Percentiles rank a stretch among this genome's conserved stretches.
phyloP scores from a whole-genome alignment of 2,329 filamentous ascomycete species.

The Ceratocystis lukuohia region DNA sequence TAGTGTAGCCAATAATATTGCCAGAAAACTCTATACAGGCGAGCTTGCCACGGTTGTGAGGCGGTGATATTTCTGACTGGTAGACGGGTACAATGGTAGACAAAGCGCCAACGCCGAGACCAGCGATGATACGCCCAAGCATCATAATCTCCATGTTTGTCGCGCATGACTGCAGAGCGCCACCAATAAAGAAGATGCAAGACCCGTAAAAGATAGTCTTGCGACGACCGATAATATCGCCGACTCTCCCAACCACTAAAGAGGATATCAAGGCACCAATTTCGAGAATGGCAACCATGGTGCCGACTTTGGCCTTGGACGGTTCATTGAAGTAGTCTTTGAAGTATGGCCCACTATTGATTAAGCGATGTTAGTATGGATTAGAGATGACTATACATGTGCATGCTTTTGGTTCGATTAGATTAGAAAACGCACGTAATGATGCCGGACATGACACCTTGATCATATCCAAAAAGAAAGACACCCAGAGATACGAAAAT shows the following conservation, averaged over 20 bases:
- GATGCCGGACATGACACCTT: conserved; percentile 73
- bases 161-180: conserved; percentile 70
- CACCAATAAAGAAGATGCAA: conserved; percentile 71
- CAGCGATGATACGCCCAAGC: conserved; percentile 67
- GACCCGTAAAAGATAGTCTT: conserved; percentile 90
- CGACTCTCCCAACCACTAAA: conserved; percentile 70
- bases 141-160: conserved; percentile 83
- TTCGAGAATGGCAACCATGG: conserved; percentile 95
- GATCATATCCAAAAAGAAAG: conserved; percentile 81
- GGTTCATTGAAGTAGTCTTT: conserved; percentile 87
- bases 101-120: conserved; percentile 73
- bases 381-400: background rate
- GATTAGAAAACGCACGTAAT: conserved; percentile 41
- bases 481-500: conserved; percentile 79
- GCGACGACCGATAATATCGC: conserved; percentile 80
- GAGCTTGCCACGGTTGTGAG: conserved; percentile 87
- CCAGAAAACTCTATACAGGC: conserved; percentile 97
- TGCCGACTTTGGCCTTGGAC: conserved; percentile 74
- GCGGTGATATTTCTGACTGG: conserved; percentile 88
- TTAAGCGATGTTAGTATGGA: background rate
- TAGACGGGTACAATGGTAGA: conserved; percentile 90
- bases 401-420: background rate
- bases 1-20: conserved; percentile 90
- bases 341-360: conserved; percentile 64
- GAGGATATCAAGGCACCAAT: conserved; percentile 87